phyloP scores from a whole-genome alignment of 1,284 basidiomycete species.

The Tylopilus orsonianus region DNA sequence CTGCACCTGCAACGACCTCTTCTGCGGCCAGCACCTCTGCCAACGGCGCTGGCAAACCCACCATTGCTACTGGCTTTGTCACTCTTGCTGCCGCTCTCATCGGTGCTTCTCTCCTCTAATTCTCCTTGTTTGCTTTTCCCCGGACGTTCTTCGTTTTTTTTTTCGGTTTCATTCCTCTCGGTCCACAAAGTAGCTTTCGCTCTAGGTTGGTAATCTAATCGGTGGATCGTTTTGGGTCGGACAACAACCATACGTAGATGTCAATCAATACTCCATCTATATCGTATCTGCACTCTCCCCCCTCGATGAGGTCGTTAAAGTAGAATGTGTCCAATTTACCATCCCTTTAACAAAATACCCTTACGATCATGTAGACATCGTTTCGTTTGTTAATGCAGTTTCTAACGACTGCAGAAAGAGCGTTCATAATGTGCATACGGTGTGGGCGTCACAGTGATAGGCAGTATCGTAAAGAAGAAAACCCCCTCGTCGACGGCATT shows the following conservation, averaged over 20 bases:
- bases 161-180: background rate
- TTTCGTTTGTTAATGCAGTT: background rate
- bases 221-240: background rate
- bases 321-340: conserved; percentile 7
- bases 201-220: background rate
- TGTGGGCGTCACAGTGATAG: no score
- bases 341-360: conserved; percentile 6
- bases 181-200: background rate
- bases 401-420: no score
- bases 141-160: background rate
- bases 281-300: background rate
- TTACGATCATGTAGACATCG: conserved; percentile 1
- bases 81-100: conserved; percentile 22
- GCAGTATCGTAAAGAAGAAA: no score
- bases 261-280: no score
- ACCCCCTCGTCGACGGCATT: no score
- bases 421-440: no score
- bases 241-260: no score
- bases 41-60: conserved; percentile 23
- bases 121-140: background rate
- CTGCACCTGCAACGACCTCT: conserved; percentile 10
- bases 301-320: conserved; percentile 14
- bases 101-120: conserved; percentile 24
- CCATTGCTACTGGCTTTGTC: conserved; percentile 22
- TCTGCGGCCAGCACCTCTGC: conserved; percentile 13